These are phyloP conservation scores for Entomortierella lignicola DNA, from an alignment of 192 early-diverging fungal genomes.

Conservation along the genomic window DNA sequence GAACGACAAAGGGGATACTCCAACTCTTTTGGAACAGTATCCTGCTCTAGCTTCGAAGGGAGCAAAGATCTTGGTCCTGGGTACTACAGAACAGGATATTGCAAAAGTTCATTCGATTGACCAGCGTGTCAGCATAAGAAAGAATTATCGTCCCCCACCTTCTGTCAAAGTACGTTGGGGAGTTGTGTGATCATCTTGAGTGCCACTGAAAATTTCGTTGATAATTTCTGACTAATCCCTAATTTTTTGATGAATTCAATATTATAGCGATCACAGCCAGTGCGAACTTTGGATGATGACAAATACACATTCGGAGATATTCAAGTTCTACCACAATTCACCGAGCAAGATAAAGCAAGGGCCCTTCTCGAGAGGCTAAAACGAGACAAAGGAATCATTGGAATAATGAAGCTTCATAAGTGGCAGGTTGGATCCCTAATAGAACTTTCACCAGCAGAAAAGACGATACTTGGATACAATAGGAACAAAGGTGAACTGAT, in stretches of 20 bases:
- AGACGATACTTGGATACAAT: constrained; percentile 76
- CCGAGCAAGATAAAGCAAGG: constrained; percentile 61
- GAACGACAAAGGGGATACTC: neutral
- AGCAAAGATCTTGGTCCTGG: constrained; percentile 42
- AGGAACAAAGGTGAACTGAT: constrained; percentile 78
- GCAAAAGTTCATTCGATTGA: constrained; percentile 48
- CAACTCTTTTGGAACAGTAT: constrained; percentile 14
- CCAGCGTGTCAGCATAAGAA: constrained; percentile 27
- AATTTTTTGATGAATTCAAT: neutral
- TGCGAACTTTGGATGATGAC: constrained; percentile 33
- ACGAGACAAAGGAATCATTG: constrained; percentile 69
- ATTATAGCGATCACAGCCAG: constrained; percentile 29
- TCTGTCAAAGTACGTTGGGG: constrained; percentile 20
- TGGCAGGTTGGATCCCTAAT: constrained; percentile 76
- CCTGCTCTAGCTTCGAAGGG: constrained; percentile 4
- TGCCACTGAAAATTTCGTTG: neutral
- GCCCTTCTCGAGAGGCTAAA: constrained; percentile 73
- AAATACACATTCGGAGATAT: constrained; percentile 72
- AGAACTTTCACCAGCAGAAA: constrained; percentile 77
- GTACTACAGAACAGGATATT: constrained; percentile 38
- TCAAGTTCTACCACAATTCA: constrained; percentile 67
- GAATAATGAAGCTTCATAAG: constrained; percentile 67
- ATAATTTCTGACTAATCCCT: neutral
- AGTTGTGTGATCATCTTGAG: too few species aligned
- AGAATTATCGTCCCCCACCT: constrained; percentile 28